Evolutionary conservation across 345 rosid species (phyloP).

Genomic region (Jatropha curcas): DNA sequence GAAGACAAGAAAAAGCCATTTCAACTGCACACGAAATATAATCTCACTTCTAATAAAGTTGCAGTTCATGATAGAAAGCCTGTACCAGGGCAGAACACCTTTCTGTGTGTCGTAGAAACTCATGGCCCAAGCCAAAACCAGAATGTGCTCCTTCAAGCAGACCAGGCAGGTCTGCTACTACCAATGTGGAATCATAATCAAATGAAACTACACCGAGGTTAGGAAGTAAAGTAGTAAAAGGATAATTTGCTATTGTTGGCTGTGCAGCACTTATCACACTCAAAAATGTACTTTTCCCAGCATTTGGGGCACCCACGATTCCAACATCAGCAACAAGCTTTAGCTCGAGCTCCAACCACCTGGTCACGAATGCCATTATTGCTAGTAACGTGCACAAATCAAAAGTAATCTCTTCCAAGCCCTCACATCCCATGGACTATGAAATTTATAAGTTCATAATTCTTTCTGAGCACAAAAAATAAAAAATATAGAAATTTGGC

Average conservation of each 20-base stretch:
- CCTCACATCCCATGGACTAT: background rate
- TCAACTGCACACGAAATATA: background rate
- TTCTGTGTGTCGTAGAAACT: slow-evolving; percentile 87
- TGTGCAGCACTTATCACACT: slow-evolving; percentile 89
- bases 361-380: slow-evolving; percentile 38
- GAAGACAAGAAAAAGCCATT: background rate
- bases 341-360: slow-evolving; percentile 97
- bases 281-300: slow-evolving; percentile 89
- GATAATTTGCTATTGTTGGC: slow-evolving; percentile 85
- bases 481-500: background rate
- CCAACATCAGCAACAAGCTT: slow-evolving; percentile 93
- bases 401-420: slow-evolving; percentile 4
- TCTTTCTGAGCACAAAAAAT: background rate
- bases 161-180: slow-evolving; percentile 96
- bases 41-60: background rate
- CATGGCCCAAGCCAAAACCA: slow-evolving; percentile 93
- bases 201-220: slow-evolving; percentile 95
- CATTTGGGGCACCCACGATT: slow-evolving; percentile 92
- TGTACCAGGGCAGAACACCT: slow-evolving; percentile 93
- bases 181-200: slow-evolving; percentile 85
- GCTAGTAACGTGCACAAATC: slow-evolving; percentile 9
- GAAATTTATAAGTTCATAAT: background rate
- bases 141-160: slow-evolving; percentile 95
- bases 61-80: slow-evolving; percentile 20
- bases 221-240: slow-evolving; percentile 91